A percentile compares a stretch with the other conserved stretches of the same genome.
phyloP scores from a whole-genome alignment of 2,329 filamentous ascomycete species.

The Coniella vitis region DNA sequence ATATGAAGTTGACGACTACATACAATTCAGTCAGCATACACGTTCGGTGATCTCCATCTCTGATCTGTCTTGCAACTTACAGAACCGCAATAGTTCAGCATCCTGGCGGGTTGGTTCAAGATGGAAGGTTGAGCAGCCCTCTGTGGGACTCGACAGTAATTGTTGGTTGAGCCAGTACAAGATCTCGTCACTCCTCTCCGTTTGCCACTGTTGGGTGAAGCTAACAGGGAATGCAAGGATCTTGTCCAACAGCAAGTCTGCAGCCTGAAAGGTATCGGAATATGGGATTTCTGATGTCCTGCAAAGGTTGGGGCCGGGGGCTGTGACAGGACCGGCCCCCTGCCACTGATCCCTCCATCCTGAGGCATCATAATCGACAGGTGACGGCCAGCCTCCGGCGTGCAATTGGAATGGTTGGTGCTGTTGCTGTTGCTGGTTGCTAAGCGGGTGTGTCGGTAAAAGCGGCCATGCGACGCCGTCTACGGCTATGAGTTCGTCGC shows the following conservation, averaged over 20 bases:
- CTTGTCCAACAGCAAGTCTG: slow-evolving; percentile 22
- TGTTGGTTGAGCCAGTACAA: slow-evolving; percentile 24
- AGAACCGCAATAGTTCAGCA: slow-evolving; percentile 40
- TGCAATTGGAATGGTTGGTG: background rate
- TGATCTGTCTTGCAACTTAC: slow-evolving; percentile 27
- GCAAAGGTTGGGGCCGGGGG: slow-evolving; percentile 14
- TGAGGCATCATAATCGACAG: background rate
- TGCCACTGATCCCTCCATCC: background rate
- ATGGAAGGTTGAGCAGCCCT: slow-evolving; percentile 32
- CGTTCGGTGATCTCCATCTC: background rate
- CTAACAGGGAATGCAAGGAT: slow-evolving; percentile 17
- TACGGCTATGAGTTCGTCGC: slow-evolving; percentile 7
- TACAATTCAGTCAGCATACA: background rate
- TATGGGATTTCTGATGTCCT: slow-evolving; percentile 21
- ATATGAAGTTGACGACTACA: slow-evolving; percentile 40
- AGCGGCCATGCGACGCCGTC: slow-evolving; percentile 18
- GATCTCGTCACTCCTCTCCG: slow-evolving; percentile 14
- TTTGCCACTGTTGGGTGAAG: slow-evolving; percentile 14
- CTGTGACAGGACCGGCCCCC: background rate
- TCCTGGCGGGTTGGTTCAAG: slow-evolving; percentile 36
- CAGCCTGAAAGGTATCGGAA: slow-evolving; percentile 23
- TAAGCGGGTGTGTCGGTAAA: slow-evolving; percentile 3
- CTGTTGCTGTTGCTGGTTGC: background rate
- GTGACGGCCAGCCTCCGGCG: background rate
- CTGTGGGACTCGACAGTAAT: background rate